A percentile compares a stretch with the other conserved stretches of the same genome.
Conservation (phyloP, 2,329 filamentous ascomycete genomes). For the Colletotrichum graminicola region DNA sequence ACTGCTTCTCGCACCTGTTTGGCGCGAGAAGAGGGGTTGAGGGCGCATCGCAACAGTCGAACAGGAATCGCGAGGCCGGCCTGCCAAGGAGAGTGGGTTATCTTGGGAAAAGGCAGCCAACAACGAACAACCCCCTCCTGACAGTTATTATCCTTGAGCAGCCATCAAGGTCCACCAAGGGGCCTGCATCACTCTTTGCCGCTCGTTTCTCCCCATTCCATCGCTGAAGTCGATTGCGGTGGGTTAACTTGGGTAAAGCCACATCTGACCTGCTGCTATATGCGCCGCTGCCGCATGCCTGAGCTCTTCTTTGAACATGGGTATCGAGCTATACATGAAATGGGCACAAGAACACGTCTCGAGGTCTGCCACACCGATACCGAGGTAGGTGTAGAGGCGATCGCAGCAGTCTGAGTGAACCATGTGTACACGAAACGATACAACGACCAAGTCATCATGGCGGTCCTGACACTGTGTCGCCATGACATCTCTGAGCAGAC, state of each 20-base stretch:
- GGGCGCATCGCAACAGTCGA: constrained; percentile 1
- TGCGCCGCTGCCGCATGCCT: not conserved
- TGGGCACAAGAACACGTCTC: not conserved
- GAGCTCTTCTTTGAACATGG: not conserved
- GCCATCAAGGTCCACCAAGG: constrained; percentile 5
- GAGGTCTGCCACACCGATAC: not conserved
- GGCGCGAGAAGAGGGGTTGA: not conserved
- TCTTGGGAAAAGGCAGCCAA: not conserved
- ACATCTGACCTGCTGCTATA: not conserved
- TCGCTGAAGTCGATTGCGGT: not conserved
- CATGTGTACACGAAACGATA: not conserved
- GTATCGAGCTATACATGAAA: not conserved
- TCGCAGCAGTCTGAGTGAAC: not conserved
- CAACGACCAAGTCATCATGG: not conserved
- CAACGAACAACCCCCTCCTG: not conserved
- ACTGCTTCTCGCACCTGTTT: not conserved
- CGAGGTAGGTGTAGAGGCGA: not conserved
- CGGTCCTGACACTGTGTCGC: not conserved
- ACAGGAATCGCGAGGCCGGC: not conserved
- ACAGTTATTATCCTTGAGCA: not conserved
- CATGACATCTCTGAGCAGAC: constrained; percentile 13
- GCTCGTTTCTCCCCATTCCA: not conserved
- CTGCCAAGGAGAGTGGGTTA: not conserved
- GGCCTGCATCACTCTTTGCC: not conserved
- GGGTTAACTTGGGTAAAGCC: not conserved